A percentile compares a stretch with the other conserved stretches of the same genome.
Evolutionary conservation across 768 basidiomycete species (phyloP).

Genomic region (Chlorophyllum brunneum): DNA sequence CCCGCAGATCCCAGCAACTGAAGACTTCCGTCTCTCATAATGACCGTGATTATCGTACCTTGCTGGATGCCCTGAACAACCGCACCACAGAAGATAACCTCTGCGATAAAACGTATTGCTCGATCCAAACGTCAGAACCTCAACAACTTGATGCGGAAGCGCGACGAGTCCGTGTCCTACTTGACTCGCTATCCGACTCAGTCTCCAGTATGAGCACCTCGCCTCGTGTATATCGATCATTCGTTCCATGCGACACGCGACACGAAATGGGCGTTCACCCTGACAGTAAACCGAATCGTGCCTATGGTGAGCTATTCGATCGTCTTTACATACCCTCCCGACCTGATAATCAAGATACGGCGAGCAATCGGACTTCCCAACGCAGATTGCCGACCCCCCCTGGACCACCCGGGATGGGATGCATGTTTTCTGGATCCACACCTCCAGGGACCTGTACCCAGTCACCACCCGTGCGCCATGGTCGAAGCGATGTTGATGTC

Average conservation of each 20-base stretch:
- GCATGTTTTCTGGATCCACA: neutral
- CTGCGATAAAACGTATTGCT: neutral
- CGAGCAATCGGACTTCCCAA: neutral
- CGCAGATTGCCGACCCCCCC: slow-evolving; percentile 7
- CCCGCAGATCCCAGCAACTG: neutral
- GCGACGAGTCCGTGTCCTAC: neutral
- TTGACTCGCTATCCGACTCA: slow-evolving; percentile 4
- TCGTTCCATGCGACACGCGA: neutral
- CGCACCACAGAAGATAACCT: neutral
- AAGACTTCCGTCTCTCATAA: neutral
- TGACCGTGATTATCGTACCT: slow-evolving; percentile 16
- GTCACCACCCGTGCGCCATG: neutral
- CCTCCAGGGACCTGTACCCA: neutral
- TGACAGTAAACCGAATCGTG: neutral
- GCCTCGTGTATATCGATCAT: neutral
- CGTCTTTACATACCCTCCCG: neutral
- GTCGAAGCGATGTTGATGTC: neutral
- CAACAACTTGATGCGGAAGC: neutral
- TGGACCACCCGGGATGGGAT: slow-evolving; percentile 4
- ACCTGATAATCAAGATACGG: neutral
- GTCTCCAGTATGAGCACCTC: neutral
- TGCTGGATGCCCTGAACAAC: slow-evolving; percentile 19
- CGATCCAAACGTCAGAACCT: neutral
- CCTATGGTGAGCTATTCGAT: neutral
- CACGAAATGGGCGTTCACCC: neutral